phyloP scores from a whole-genome alignment of 106 monocot genomes.

The Agapanthus africanus region DNA sequence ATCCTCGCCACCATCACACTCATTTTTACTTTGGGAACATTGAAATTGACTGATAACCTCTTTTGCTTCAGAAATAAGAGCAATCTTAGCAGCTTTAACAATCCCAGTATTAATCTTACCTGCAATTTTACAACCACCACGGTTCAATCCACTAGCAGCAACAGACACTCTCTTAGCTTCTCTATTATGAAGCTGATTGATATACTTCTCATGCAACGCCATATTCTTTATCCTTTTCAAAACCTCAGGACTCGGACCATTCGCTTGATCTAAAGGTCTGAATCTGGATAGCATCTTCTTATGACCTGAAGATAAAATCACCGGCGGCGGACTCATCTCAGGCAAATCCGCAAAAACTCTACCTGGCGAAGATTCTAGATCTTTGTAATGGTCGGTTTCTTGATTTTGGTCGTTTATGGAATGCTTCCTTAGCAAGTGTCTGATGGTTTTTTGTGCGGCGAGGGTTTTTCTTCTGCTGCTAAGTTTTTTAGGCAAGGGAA shows the following conservation, averaged over 20 bases:
- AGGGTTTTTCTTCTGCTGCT: conserved; percentile 39
- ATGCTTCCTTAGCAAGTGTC: conserved; percentile 52
- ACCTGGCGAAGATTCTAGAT: conserved; percentile 42
- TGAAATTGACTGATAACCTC: conserved; percentile 40
- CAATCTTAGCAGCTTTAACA: conserved; percentile 33
- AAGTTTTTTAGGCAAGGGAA: conserved; percentile 11
- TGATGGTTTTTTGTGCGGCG: conserved; percentile 39
- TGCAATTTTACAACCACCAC: background rate
- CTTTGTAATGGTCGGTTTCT: conserved; percentile 51
- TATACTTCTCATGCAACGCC: conserved; percentile 62
- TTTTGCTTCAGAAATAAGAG: conserved; percentile 47
- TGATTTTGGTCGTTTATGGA: conserved; percentile 22
- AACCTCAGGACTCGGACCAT: conserved; percentile 47
- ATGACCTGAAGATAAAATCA: conserved; percentile 7
- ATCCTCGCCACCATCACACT: background rate
- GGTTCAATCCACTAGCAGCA: conserved; percentile 9
- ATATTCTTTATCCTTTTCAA: conserved; percentile 59
- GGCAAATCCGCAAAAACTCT: conserved; percentile 7
- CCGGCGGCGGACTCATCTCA: background rate
- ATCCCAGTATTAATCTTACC: conserved; percentile 2
- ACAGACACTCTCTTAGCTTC: conserved; percentile 33
- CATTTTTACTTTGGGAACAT: conserved; percentile 15
- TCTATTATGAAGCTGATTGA: conserved; percentile 46
- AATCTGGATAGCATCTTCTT: conserved; percentile 26
- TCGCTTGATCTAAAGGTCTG: conserved; percentile 7